A percentile compares a stretch with the other conserved stretches of the same genome.
phyloP scores from a whole-genome alignment of 192 early-diverging fungal species.

The Rhizophagus clarus region DNA sequence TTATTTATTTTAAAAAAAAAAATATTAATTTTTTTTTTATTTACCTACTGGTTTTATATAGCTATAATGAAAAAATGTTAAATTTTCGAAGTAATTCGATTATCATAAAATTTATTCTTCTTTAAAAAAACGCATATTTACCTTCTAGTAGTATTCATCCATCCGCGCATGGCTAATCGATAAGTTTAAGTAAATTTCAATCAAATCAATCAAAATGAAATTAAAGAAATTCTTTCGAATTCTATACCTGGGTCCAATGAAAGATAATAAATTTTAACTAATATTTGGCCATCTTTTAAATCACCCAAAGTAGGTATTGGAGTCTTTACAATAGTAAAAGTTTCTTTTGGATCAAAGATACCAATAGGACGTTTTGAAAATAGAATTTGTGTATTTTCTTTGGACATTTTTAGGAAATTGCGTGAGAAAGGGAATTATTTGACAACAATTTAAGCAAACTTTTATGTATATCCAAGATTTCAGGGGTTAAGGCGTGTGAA shows the following conservation, averaged over 20 bases:
- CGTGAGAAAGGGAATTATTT: no score
- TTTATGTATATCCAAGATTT: no score
- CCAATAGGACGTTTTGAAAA: constrained; percentile 44
- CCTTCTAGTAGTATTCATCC: constrained; percentile 50
- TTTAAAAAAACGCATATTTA: constrained; percentile 27
- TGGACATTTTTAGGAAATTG: background rate
- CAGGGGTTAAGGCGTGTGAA: no score
- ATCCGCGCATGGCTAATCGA: constrained; percentile 47
- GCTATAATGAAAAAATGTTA: background rate
- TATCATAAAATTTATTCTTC: no score
- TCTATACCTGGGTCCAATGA: constrained; percentile 49
- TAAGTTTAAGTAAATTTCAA: background rate
- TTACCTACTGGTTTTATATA: constrained; percentile 26
- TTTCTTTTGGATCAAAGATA: constrained; percentile 40
- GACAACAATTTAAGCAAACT: no score
- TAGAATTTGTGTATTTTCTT: constrained; percentile 44
- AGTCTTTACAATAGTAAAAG: constrained; percentile 41
- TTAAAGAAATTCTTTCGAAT: background rate
- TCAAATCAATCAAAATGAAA: background rate
- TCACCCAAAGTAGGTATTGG: constrained; percentile 38
- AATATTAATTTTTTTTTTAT: background rate
- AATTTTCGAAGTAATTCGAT: no score
- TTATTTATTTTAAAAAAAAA: background rate
- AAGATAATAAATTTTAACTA: constrained; percentile 48
- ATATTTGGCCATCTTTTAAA: constrained; percentile 37